A percentile compares a stretch with the other conserved stretches of the same genome.
These are phyloP conservation scores for Deuterostichococcus epilithicus DNA, from an alignment of 139 green algal species.

Conservation along the genomic window DNA sequence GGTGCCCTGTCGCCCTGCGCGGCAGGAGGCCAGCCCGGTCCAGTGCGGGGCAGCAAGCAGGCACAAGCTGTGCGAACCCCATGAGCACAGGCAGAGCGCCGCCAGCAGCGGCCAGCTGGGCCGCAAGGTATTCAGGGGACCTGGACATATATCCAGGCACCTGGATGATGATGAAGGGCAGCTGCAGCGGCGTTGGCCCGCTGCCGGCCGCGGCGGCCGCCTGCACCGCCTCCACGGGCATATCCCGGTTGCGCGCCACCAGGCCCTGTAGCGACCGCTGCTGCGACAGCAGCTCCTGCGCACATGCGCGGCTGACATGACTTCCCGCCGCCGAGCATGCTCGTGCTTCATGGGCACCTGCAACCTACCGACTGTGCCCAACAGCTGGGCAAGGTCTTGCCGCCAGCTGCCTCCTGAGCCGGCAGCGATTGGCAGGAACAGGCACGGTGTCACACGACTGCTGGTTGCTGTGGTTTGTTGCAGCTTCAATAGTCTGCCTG, in stretches of 20 bases:
- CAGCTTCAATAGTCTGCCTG: constrained; percentile 11
- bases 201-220: neutral
- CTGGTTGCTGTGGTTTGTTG: too few species aligned
- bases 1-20: neutral
- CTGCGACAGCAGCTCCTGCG: constrained; percentile 69
- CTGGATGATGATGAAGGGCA: constrained; percentile 90
- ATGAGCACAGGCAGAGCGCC: neutral
- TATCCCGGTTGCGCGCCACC: constrained; percentile 58
- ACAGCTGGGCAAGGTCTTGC: too few species aligned
- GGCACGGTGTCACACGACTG: too few species aligned
- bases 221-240: constrained; percentile 14
- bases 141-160: constrained; percentile 14
- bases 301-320: neutral
- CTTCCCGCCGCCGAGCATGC: too few species aligned
- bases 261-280: constrained; percentile 60
- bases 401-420: too few species aligned
- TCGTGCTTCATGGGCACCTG: too few species aligned
- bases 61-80: neutral
- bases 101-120: neutral
- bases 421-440: too few species aligned
- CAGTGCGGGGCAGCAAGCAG: neutral
- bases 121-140: neutral
- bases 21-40: too few species aligned
- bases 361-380: too few species aligned
- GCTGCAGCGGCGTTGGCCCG: constrained; percentile 55